Percentiles rank a stretch among this genome's conserved stretches.
phyloP scores from a whole-genome alignment of 140 eudicot species.

The Ambrosia hybrid region DNA sequence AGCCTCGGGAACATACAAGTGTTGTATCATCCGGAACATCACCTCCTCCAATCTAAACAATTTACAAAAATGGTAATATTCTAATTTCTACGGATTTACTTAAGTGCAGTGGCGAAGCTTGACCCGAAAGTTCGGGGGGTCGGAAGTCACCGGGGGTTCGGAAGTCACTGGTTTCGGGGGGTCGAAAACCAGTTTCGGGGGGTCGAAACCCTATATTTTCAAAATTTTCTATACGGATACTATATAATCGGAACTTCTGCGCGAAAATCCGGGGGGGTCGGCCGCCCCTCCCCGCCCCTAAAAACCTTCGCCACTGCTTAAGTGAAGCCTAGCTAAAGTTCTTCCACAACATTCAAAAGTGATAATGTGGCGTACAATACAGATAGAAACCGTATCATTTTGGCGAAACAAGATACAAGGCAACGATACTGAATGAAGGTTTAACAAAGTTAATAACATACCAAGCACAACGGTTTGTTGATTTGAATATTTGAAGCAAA shows the following conservation, averaged over 20 bases:
- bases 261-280: too few relatives aligned
- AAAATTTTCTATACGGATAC: too few relatives aligned
- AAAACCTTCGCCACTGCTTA: too few relatives aligned
- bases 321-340: conserved; percentile 13
- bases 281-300: too few relatives aligned
- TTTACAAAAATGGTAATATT: conserved; percentile 27
- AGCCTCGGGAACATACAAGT: conserved; percentile 81
- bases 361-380: neutral
- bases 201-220: too few relatives aligned
- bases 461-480: conserved; percentile 89
- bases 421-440: neutral
- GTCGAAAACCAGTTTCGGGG: too few relatives aligned
- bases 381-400: neutral
- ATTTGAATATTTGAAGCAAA: conserved; percentile 83
- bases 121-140: too few relatives aligned
- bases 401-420: too few relatives aligned
- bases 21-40: conserved; percentile 91
- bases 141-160: too few relatives aligned
- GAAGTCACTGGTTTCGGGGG: too few relatives aligned
- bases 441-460: conserved; percentile 32
- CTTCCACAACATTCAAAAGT: conserved; percentile 12
- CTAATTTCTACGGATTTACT: neutral
- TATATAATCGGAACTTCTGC: too few relatives aligned
- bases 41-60: conserved; percentile 85
- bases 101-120: too few relatives aligned